These are phyloP conservation scores for Colletotrichum sp. DNA, from an alignment of 2,329 filamentous ascomycete species.

Conservation along the genomic window DNA sequence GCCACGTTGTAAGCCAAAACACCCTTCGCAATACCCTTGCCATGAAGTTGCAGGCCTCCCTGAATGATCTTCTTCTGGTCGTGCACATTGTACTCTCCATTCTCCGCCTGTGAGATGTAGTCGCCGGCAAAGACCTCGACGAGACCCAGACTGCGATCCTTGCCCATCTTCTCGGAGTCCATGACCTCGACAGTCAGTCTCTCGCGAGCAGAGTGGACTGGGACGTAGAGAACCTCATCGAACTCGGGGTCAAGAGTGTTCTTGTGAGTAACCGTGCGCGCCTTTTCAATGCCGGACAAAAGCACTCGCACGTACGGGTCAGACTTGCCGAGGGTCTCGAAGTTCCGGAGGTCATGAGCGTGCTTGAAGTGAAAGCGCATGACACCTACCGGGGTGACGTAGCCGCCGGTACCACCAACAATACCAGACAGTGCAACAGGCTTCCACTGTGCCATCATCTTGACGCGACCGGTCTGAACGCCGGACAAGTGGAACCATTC, in stretches of 20 bases:
- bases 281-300: constrained; percentile 89
- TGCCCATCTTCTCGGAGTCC: constrained; percentile 92
- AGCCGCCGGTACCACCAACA: constrained; percentile 80
- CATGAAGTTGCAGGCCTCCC: constrained; percentile 75
- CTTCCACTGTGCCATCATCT: constrained; percentile 94
- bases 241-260: constrained; percentile 96
- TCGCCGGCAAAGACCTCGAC: constrained; percentile 80
- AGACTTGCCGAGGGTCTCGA: constrained; percentile 95
- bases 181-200: constrained; percentile 91
- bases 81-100: constrained; percentile 80
- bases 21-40: constrained; percentile 78
- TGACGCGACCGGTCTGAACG: constrained; percentile 81
- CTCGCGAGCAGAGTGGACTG: constrained; percentile 84
- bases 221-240: constrained; percentile 95
- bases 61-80: constrained; percentile 74
- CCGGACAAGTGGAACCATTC: constrained; percentile 94
- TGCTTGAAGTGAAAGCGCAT: constrained; percentile 92
- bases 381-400: constrained; percentile 91
- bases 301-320: constrained; percentile 92
- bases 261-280: constrained; percentile 90
- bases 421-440: constrained; percentile 86
- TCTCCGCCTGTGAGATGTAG: constrained; percentile 78
- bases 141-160: constrained; percentile 85
- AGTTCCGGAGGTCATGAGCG: constrained; percentile 83
- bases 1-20: constrained; percentile 80